A percentile compares a stretch with the other conserved stretches of the same genome.
These are phyloP conservation scores for Cordyceps cicadae DNA, from an alignment of 2,329 filamentous ascomycete genomes.

Conservation along the genomic window DNA sequence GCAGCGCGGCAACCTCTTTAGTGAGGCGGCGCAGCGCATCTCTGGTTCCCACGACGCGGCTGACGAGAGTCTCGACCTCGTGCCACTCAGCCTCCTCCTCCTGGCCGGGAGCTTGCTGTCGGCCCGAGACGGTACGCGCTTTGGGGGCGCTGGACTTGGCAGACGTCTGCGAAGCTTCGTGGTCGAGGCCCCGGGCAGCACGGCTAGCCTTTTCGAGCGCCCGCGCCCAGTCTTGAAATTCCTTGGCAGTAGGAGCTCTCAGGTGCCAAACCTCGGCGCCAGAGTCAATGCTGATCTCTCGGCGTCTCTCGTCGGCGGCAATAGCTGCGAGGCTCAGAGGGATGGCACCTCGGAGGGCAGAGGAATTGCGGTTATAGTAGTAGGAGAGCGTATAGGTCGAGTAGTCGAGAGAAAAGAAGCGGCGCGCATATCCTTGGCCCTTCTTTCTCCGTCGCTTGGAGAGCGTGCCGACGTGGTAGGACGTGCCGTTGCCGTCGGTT, in stretches of 20 bases:
- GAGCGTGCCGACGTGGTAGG: slow-evolving; percentile 68
- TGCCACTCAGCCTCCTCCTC: slow-evolving; percentile 78
- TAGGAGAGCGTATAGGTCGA: slow-evolving; percentile 92
- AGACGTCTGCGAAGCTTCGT: slow-evolving; percentile 26
- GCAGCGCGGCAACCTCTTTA: slow-evolving; percentile 64
- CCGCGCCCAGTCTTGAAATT: slow-evolving; percentile 80
- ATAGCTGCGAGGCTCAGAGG: slow-evolving; percentile 87
- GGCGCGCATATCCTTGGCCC: slow-evolving; percentile 83
- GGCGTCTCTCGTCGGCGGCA: slow-evolving; percentile 75
- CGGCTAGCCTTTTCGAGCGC: slow-evolving; percentile 78
- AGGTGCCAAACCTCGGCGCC: slow-evolving; percentile 97
- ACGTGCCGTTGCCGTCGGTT: slow-evolving; percentile 36
- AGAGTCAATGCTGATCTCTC: slow-evolving; percentile 94
- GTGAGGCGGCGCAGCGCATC: slow-evolving; percentile 83
- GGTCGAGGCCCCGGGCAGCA: slow-evolving; percentile 42
- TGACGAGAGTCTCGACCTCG: slow-evolving; percentile 76
- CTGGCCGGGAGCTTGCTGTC: slow-evolving; percentile 24
- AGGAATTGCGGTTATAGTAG: slow-evolving; percentile 90
- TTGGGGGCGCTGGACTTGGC: slow-evolving; percentile 14
- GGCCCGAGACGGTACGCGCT: slow-evolving; percentile 15
- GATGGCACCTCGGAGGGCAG: slow-evolving; percentile 83
- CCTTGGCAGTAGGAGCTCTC: slow-evolving; percentile 69
- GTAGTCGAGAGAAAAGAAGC: slow-evolving; percentile 95
- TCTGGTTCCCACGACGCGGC: slow-evolving; percentile 75
- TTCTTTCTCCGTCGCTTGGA: slow-evolving; percentile 88